phyloP scores from a whole-genome alignment of 495 filamentous ascomycete species.

The Pyronema omphalodes region DNA sequence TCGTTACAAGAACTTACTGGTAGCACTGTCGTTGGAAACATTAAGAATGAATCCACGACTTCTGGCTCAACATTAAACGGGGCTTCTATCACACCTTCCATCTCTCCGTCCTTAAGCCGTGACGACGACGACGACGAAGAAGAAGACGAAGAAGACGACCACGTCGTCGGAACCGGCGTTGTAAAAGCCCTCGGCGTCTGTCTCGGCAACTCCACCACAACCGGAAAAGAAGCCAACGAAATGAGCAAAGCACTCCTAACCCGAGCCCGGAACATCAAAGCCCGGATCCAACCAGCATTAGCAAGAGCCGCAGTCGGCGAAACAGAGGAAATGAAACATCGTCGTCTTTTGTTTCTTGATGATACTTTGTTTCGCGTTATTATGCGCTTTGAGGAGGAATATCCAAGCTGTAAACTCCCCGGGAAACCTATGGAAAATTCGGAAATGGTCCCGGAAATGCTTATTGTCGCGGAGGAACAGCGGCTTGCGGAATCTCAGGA shows the following conservation, averaged over 20 bases:
- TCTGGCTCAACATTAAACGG: too few species aligned
- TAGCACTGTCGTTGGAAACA: too few species aligned
- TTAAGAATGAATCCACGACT: too few species aligned
- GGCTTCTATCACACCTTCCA: too few species aligned
- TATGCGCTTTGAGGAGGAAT: conserved; percentile 86
- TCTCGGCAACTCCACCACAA: conserved; percentile 40
- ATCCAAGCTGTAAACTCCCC: conserved; percentile 47
- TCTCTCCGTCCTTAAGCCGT: too few species aligned
- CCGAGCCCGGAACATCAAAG: conserved; percentile 72
- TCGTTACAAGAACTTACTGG: conserved; percentile 27
- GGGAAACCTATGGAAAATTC: too few species aligned
- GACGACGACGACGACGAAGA: conserved; percentile 45
- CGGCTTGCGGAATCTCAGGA: conserved; percentile 5
- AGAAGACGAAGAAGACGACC: conserved; percentile 81
- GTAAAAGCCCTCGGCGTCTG: conserved; percentile 75
- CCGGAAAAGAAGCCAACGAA: conserved; percentile 42
- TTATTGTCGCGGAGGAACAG: conserved; percentile 3
- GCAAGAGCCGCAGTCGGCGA: conserved; percentile 44
- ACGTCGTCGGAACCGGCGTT: conserved; percentile 86
- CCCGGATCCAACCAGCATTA: conserved; percentile 66
- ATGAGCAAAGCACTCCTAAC: conserved; percentile 78
- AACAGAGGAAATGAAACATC: conserved; percentile 50
- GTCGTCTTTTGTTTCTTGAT: conserved; percentile 74
- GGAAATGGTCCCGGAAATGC: conserved; percentile 12
- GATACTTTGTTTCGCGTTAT: conserved; percentile 79